Base-by-base conservation (phyloP, 31 red algal genomes). In the Asparagopsis taxiformis region DNA sequence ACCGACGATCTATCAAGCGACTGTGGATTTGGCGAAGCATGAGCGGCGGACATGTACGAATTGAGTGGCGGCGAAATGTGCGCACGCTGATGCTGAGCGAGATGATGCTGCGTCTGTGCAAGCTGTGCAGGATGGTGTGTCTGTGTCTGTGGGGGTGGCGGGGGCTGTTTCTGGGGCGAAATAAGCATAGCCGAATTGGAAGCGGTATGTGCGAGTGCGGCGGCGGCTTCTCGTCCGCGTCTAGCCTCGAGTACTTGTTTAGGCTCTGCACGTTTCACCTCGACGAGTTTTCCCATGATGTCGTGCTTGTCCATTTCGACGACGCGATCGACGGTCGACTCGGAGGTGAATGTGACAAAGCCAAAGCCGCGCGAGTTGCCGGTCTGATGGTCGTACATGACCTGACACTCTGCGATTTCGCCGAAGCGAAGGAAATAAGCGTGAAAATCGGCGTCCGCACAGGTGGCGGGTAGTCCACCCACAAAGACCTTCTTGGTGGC, bases 351-450 rank as follows among this genome's bases (percentile, higher is more conserved):
- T n/a, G 89, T 93, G 39, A 98, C 88, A 80, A 98, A 98, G 0
- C 94, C 94, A 38, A 93, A 98, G 65, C 94, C 94, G 7, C 89
- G 32, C 13, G 90, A 94, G 51, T 90, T 80, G 25, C 90, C 84
- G 0, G 89, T 93, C 77, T 89, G 80, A 50, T 93, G 89, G 60
- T 98, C 94, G 67, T 80, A 85, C 88, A 98, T 89, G 17, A 98
- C 85, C 37, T 84, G 84, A 51, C 70, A 75, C 21, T 92, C 94
- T 2, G 62, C 63, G 6, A 98, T 62, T 23, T 62, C 62, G 29
- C 94, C 94, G 55, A 89, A 98, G 3, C 55, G 74, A 11, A 43
- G 32, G 56, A 98, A 98, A 66, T 89, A 74, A 11, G 60, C 64
- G 28, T 65, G 72, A 26, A 98, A 64, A 28, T 98, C 85, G 10